Evolutionary conservation across 768 basidiomycete genomes (phyloP), one percentile per base, ranked within the genome.

Genomic region (Naganishia randhawae): DNA sequence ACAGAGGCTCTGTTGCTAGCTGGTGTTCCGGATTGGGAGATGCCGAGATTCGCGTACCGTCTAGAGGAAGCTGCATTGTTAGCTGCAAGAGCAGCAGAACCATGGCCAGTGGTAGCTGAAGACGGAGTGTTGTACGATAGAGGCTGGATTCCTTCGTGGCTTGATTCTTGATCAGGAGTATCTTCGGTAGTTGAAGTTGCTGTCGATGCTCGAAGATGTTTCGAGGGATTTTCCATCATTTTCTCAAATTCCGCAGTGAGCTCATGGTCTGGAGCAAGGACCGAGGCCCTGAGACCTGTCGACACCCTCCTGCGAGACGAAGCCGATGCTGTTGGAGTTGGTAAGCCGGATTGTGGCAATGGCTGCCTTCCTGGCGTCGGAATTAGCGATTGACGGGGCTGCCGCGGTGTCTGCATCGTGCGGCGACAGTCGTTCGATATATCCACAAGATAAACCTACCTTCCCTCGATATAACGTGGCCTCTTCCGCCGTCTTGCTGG

Each of bases 181-280:
- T 35, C 37, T 66, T 39, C 22, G 39, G 11, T 22, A 7, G 57
- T 41, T 25, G 39, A 17, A 25, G 37, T 25, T 17, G n/a, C n/a
- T 3, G 33, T 61, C 11, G 57, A 61, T 11, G 66, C 37, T 66
- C 69, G 54, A 73, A 64, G 45, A 64, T 66, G 50, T n/a, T 52
- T 71, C 25, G 73, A 73, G 6, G 76, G 76, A 14, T 64, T 64
- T 39, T 69, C 52, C 31, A 78, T 66, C 0, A 69, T 74, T 67
- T 78, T 75, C 39, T 74, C 71, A 16, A 78, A 67, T 0, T 74
- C 77, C 17, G 64, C 68, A 32, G 74, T 73, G 71, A 74, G 72
- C 14, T 71, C 72, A 1, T 72, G 71, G 51, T 76, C 76, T 25
- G 51, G 25, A 67, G 62, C 8, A 42, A 32, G 14, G 35, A 64